Base-by-base conservation (phyloP, 345 rosid genomes). In the Pseudoturritis turrita region DNA sequence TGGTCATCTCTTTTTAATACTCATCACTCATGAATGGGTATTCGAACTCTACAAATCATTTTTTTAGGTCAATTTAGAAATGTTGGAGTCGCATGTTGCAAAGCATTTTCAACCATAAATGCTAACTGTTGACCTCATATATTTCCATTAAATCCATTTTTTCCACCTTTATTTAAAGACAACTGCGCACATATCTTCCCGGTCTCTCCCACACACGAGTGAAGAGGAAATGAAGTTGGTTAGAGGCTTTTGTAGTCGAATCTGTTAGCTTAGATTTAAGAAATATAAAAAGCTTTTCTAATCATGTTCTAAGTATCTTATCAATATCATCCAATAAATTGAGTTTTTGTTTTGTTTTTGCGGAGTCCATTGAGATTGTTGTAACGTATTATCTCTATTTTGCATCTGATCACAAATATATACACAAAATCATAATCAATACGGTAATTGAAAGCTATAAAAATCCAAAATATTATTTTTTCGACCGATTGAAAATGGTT, bases 1-100 rank as follows among this genome's bases (percentile, higher is more conserved):
- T 66, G 72, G 78, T 45, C 67, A 49, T 55, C 78, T 66, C 72
- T 74, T 23, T 46, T 74, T 12, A 74, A 47, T 53, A 21, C 50
- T 6, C n/a, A n/a, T n/a, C n/a, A n/a, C n/a, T n/a, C 13, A 55
- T 1, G 78, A 72, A 17, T 74, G 78, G 18, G 3, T 74, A 10
- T 6, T 47, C 15, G 66, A 74, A 51, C 28, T 74, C 52, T 37
- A 15, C 13, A 65, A 25, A 15, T 55, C 72, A 25, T 11, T 74
- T 26, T 74, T 74, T 44, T 59, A 2, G 72, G 59, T 4, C 5
- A 47, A n/a, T 65, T 74, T 46, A 58, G 58, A 10, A 65, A 56
- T 13, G 35, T 71, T 35, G 68, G 75, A 23, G 15, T 39, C 9
- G 33, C 78, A 14, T 74, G 78, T 49, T 74, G 72, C 41, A 74